A percentile compares a stretch with the other conserved stretches of the same genome.
phyloP scores from a whole-genome alignment of 2,329 filamentous ascomycete genomes.

The Fusarium sp. region DNA sequence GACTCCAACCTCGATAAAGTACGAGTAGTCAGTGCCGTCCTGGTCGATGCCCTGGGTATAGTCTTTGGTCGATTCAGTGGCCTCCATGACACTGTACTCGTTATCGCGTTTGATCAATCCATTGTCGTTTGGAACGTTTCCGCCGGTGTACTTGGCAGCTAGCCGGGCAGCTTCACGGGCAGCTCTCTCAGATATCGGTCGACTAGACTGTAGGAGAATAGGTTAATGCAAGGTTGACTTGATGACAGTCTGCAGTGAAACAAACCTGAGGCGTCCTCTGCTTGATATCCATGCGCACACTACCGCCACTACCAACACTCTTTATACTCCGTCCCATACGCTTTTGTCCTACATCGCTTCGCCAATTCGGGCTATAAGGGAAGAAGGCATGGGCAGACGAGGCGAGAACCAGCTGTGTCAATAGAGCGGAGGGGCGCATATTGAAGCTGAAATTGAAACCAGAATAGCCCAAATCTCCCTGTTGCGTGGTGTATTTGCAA shows the following conservation, averaged over 20 bases:
- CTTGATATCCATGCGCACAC: conserved; percentile 54
- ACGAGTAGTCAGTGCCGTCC: conserved; percentile 72
- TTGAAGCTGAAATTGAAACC: conserved; percentile 31
- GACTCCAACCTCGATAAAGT: conserved; percentile 67
- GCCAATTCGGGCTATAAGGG: conserved; percentile 54
- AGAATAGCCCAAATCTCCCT: conserved; percentile 13
- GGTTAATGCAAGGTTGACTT: conserved; percentile 24
- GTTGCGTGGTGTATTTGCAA: not conserved
- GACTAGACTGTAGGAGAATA: conserved; percentile 43
- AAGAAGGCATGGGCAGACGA: conserved; percentile 58
- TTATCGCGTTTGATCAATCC: conserved; percentile 53
- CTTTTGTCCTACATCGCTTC: conserved; percentile 42
- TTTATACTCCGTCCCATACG: conserved; percentile 38
- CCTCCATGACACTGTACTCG: conserved; percentile 57
- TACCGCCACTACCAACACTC: conserved; percentile 29
- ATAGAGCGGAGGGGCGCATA: conserved; percentile 53
- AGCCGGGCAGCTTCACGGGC: conserved; percentile 52
- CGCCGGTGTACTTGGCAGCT: conserved; percentile 51
- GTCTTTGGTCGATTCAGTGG: conserved; percentile 55
- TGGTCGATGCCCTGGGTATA: conserved; percentile 67
- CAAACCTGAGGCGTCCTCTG: conserved; percentile 50
- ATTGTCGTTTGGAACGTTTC: conserved; percentile 20
- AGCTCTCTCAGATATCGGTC: conserved; percentile 49
- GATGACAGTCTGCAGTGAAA: conserved; percentile 14
- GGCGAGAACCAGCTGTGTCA: conserved; percentile 59